Evolutionary conservation across 164 flowering plant genomes (phyloP).

Genomic region (Annona cherimola): DNA sequence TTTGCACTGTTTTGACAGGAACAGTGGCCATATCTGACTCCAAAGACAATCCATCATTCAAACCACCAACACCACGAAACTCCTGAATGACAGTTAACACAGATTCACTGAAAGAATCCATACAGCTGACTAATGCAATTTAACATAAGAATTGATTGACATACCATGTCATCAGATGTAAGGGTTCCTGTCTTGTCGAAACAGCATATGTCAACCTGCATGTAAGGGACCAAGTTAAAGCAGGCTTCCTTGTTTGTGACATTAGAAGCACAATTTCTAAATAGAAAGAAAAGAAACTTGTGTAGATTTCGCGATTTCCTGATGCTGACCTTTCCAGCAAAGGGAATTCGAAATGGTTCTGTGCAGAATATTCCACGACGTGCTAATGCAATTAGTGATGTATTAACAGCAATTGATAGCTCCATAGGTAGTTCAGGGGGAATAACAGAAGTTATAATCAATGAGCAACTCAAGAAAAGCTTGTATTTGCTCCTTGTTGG

Average conservation of each 20-base stretch:
- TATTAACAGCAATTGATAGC: slow-evolving; percentile 96
- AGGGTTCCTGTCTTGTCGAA: slow-evolving; percentile 98
- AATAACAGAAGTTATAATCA: slow-evolving; percentile 94
- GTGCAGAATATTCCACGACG: slow-evolving; percentile 96
- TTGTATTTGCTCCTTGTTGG: slow-evolving; percentile 97
- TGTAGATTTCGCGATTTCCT: background rate
- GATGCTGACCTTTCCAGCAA: slow-evolving; percentile 85
- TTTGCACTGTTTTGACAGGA: slow-evolving; percentile 61
- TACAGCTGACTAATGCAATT: background rate
- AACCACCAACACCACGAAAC: slow-evolving; percentile 84
- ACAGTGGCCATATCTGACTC: slow-evolving; percentile 74
- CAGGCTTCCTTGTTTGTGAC: background rate
- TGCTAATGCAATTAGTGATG: slow-evolving; percentile 91
- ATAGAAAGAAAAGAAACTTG: background rate
- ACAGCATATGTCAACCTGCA: slow-evolving; percentile 97
- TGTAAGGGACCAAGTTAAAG: background rate
- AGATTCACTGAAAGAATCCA: background rate
- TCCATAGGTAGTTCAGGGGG: slow-evolving; percentile 99
- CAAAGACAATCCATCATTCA: slow-evolving; percentile 37
- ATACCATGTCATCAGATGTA: slow-evolving; percentile 99
- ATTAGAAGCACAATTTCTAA: background rate
- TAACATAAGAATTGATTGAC: slow-evolving; percentile 1
- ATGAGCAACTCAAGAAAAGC: slow-evolving; percentile 89
- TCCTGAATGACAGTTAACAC: slow-evolving; percentile 39
- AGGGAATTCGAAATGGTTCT: slow-evolving; percentile 96